Evolutionary conservation across 139 green algal genomes (phyloP).

Genomic region (Pedinophyceae sp.): DNA sequence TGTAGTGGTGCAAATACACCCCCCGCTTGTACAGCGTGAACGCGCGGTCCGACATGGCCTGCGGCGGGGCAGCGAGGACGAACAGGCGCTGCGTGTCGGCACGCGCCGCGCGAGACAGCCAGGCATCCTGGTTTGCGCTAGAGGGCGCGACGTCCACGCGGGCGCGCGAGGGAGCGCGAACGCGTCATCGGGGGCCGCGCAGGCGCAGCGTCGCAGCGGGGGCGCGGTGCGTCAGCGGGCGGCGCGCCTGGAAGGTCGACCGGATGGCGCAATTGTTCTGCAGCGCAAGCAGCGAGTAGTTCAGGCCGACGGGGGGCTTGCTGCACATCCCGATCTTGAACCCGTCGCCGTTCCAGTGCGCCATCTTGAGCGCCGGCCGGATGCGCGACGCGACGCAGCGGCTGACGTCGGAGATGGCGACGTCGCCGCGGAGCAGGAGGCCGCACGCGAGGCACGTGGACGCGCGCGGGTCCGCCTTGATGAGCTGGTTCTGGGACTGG

Average conservation of each 20-base stretch:
- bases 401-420: conserved; percentile 42
- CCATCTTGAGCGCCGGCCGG: conserved; percentile 35
- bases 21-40: conserved; percentile 33
- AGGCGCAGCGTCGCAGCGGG: too few relatives aligned
- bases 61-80: too few relatives aligned
- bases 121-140: too few relatives aligned
- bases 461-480: conserved; percentile 31
- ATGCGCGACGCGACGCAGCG: conserved; percentile 43
- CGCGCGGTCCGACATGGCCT: conserved; percentile 25
- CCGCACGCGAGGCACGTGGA: conserved; percentile 51
- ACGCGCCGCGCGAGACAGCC: too few relatives aligned
- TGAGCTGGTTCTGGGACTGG: conserved; percentile 35
- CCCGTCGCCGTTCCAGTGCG: conserved; percentile 56
- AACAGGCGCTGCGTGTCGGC: too few relatives aligned
- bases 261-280: conserved; percentile 21
- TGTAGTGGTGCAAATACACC: conserved; percentile 55
- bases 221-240: too few relatives aligned
- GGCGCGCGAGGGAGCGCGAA: too few relatives aligned
- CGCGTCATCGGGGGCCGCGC: too few relatives aligned
- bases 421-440: conserved; percentile 40
- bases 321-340: conserved; percentile 63
- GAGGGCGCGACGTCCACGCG: too few relatives aligned
- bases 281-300: neutral
- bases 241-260: conserved; percentile 33
- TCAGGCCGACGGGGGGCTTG: conserved; percentile 34